Conservation (phyloP, 176 grass and related monocot species). For the Areca catechu region DNA sequence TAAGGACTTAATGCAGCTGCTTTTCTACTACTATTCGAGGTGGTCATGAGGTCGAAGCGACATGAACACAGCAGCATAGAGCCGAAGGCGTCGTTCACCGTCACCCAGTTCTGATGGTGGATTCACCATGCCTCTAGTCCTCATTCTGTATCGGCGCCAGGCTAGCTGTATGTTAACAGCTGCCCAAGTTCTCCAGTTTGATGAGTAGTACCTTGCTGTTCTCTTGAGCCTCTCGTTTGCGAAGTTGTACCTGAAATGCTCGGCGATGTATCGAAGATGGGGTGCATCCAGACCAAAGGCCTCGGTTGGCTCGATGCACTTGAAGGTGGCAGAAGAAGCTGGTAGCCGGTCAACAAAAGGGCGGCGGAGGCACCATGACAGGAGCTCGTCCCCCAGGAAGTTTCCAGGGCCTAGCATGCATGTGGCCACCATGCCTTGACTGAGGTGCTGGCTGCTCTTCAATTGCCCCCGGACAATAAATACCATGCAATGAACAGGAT, state of each 20-base stretch:
- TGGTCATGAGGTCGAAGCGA: constrained; percentile 94
- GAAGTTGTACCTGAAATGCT: constrained; percentile 96
- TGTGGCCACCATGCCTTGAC: constrained; percentile 71
- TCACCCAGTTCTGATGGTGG: constrained; percentile 16
- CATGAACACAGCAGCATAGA: constrained; percentile 92
- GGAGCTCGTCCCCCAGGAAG: constrained; percentile 95
- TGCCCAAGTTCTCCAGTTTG: constrained; percentile 92
- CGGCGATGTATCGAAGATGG: constrained; percentile 84
- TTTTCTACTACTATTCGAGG: constrained; percentile 37
- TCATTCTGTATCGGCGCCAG: constrained; percentile 62
- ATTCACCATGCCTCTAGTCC: constrained; percentile 11
- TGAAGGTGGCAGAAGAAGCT: constrained; percentile 72
- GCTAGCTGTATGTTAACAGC: constrained; percentile 95
- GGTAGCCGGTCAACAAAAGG: constrained; percentile 65
- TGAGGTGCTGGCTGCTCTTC: constrained; percentile 65
- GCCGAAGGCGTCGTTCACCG: constrained; percentile 60
- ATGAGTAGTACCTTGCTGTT: constrained; percentile 84
- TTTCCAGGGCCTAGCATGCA: constrained; percentile 55
- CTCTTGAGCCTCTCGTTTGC: constrained; percentile 87
- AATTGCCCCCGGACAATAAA: constrained; percentile 74
- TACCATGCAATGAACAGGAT: constrained; percentile 90
- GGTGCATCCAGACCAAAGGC: constrained; percentile 65
- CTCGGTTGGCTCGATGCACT: constrained; percentile 64
- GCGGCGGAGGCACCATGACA: constrained; percentile 85
- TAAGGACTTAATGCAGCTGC: no score